These are phyloP conservation scores for Vanrija sp. DNA, from an alignment of 1,284 basidiomycete genomes.

Conservation along the genomic window DNA sequence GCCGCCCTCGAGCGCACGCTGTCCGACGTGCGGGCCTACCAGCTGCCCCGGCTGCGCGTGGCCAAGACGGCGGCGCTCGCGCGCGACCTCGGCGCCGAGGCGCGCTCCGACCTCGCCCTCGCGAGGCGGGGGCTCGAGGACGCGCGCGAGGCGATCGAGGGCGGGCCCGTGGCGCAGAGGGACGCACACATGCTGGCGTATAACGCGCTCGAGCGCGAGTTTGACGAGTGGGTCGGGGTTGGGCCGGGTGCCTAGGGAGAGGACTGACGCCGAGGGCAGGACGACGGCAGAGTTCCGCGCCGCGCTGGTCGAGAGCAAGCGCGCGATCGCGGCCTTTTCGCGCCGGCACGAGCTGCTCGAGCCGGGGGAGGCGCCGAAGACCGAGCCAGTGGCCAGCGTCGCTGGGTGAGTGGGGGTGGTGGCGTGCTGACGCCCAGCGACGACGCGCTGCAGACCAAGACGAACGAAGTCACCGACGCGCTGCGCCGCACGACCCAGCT, in stretches of 20 bases:
- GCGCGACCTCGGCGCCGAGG: slow-evolving; percentile 66
- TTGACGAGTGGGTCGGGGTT: slow-evolving; percentile 14
- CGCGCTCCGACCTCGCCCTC: slow-evolving; percentile 67
- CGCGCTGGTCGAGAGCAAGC: slow-evolving; percentile 27
- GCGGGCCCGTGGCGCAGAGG: slow-evolving; percentile 49
- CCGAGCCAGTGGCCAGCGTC: slow-evolving; percentile 18
- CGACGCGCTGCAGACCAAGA: slow-evolving; percentile 80
- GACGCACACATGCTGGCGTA: slow-evolving; percentile 50
- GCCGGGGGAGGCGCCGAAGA: slow-evolving; percentile 8
- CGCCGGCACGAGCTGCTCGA: slow-evolving; percentile 26
- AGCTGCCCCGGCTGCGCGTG: slow-evolving; percentile 65
- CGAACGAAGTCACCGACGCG: slow-evolving; percentile 78
- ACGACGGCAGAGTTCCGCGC: slow-evolving; percentile 25
- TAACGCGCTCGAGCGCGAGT: slow-evolving; percentile 16
- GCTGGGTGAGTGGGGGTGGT: slow-evolving; percentile 7
- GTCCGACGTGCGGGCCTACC: slow-evolving; percentile 62
- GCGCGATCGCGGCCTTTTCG: slow-evolving; percentile 14
- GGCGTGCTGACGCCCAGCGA: slow-evolving; percentile 50
- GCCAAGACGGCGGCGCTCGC: slow-evolving; percentile 68
- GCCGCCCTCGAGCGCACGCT: slow-evolving; percentile 55
- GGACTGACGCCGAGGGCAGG: background rate
- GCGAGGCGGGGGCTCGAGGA: slow-evolving; percentile 46
- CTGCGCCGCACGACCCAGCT: slow-evolving; percentile 74
- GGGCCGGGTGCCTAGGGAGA: background rate
- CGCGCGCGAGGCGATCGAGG: slow-evolving; percentile 10